A percentile compares a stretch with the other conserved stretches of the same genome.
These are phyloP conservation scores for Cercospora sesami DNA, from an alignment of 2,329 filamentous ascomycete genomes.

Conservation along the genomic window DNA sequence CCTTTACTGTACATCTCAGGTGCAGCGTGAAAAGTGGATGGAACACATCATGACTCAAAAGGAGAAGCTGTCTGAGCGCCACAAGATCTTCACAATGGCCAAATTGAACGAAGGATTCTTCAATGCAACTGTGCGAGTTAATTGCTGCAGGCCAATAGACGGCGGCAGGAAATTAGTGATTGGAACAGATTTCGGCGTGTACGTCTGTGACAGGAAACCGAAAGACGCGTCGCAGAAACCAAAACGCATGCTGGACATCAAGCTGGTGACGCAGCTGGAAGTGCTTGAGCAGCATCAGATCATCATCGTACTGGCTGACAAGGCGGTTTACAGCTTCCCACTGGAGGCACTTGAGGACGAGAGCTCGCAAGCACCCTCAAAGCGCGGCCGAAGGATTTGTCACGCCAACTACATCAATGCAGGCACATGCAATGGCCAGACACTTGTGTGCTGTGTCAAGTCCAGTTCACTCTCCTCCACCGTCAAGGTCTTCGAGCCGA, in stretches of 20 bases:
- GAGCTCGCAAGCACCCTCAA: conserved; percentile 68
- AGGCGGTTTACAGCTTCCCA: conserved; percentile 86
- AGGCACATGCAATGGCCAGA: conserved; percentile 88
- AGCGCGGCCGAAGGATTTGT: conserved; percentile 92
- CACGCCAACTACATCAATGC: conserved; percentile 99
- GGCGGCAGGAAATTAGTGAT: conserved; percentile 92
- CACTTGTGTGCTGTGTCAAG: conserved; percentile 95
- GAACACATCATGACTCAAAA: conserved; percentile 93
- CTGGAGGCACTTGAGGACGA: conserved; percentile 86
- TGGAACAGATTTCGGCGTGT: conserved; percentile 92
- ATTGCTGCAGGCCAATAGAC: conserved; percentile 92
- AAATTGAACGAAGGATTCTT: conserved; percentile 84
- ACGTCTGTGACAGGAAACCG: conserved; percentile 83
- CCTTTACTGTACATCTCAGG: conserved; percentile 80
- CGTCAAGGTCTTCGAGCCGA: conserved; percentile 98
- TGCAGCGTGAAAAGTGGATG: conserved; percentile 92
- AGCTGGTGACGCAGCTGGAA: conserved; percentile 90
- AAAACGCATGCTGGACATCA: conserved; percentile 79
- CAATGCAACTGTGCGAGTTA: conserved; percentile 82
- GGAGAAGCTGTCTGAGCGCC: conserved; percentile 74
- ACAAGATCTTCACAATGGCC: conserved; percentile 68
- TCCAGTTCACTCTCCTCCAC: conserved; percentile 89
- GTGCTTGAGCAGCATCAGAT: conserved; percentile 94
- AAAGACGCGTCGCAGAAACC: conserved; percentile 75
- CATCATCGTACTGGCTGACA: conserved; percentile 86